A percentile compares a stretch with the other conserved stretches of the same genome.
phyloP scores from a whole-genome alignment of 208 protist genomes.

The Trypanosoma platydactyli region DNA sequence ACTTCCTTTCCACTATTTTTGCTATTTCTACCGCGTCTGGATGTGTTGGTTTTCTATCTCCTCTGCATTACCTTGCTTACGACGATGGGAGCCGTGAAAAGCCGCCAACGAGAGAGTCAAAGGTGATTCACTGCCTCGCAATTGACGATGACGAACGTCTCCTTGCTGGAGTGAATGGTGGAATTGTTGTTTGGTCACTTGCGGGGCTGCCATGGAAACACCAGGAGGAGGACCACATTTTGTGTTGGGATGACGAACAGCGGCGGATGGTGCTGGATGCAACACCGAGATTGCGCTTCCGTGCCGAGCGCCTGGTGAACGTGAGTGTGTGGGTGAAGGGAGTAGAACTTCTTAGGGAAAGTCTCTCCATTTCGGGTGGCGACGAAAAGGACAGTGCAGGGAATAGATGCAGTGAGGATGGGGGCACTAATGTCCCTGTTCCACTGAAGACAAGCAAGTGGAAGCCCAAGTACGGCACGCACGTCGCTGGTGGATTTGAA shows the following conservation, averaged over 20 bases:
- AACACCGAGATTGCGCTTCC: constrained; percentile 30
- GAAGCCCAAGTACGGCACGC: constrained; percentile 68
- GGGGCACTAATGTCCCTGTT: background rate
- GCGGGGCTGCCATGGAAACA: constrained; percentile 53
- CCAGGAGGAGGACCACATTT: constrained; percentile 34
- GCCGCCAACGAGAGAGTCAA: constrained; percentile 4
- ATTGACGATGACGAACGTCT: constrained; percentile 55
- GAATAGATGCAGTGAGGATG: background rate
- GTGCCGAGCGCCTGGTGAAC: constrained; percentile 54
- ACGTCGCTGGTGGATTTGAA: constrained; percentile 44
- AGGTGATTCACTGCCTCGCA: constrained; percentile 53
- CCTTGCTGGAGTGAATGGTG: constrained; percentile 59
- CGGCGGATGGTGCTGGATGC: constrained; percentile 11
- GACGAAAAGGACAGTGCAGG: background rate
- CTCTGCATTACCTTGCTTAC: constrained; percentile 40
- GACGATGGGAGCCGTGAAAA: constrained; percentile 33
- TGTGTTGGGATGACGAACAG: constrained; percentile 54
- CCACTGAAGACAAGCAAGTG: constrained; percentile 33
- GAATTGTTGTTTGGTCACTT: constrained; percentile 66
- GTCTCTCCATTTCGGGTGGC: constrained; percentile 19
- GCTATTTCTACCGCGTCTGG: constrained; percentile 36
- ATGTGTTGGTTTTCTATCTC: constrained; percentile 35
- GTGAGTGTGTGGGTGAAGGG: constrained; percentile 59
- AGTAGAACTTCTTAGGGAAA: constrained; percentile 25
- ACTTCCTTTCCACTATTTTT: constrained; percentile 61